Evolutionary conservation across 805 yeast genomes (phyloP).

Genomic region (Candida maesae): DNA sequence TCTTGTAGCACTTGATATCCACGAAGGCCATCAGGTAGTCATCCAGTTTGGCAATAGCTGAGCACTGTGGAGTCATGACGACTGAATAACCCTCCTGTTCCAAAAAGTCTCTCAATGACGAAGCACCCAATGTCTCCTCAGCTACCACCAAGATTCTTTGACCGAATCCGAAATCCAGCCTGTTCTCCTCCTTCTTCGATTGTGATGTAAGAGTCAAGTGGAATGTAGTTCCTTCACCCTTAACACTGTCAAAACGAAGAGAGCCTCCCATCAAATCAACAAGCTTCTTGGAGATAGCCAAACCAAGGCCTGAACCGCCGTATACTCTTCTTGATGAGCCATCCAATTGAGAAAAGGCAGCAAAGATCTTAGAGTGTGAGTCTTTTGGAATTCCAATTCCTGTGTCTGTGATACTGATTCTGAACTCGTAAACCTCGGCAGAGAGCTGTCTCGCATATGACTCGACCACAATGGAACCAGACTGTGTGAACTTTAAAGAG

Average conservation of each 20-base stretch:
- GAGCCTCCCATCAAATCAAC: constrained; percentile 89
- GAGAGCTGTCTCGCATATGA: constrained; percentile 45
- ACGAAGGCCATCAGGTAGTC: constrained; percentile 12
- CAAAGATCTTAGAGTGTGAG: constrained; percentile 77
- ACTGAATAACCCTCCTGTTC: constrained; percentile 4
- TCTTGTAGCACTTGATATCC: constrained; percentile 8
- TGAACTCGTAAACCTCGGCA: constrained; percentile 43
- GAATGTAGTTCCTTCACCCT: constrained; percentile 77
- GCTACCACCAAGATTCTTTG: constrained; percentile 11
- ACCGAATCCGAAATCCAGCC: neutral
- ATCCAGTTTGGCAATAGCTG: neutral
- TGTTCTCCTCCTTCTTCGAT: neutral
- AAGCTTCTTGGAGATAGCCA: constrained; percentile 79
- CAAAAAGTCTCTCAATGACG: constrained; percentile 13
- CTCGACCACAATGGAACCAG: constrained; percentile 73
- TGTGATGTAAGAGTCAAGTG: constrained; percentile 59
- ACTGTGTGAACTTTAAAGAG: constrained; percentile 79
- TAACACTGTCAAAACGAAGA: constrained; percentile 76
- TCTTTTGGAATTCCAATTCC: constrained; percentile 86
- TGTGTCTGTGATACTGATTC: constrained; percentile 80
- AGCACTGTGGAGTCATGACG: constrained; percentile 2
- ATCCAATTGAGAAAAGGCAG: constrained; percentile 88
- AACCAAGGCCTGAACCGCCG: constrained; percentile 88
- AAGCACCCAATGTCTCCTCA: constrained; percentile 1
- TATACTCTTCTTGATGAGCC: constrained; percentile 87